Base-by-base conservation (phyloP, 2,329 filamentous ascomycete genomes). In the Penicillium hordei region DNA sequence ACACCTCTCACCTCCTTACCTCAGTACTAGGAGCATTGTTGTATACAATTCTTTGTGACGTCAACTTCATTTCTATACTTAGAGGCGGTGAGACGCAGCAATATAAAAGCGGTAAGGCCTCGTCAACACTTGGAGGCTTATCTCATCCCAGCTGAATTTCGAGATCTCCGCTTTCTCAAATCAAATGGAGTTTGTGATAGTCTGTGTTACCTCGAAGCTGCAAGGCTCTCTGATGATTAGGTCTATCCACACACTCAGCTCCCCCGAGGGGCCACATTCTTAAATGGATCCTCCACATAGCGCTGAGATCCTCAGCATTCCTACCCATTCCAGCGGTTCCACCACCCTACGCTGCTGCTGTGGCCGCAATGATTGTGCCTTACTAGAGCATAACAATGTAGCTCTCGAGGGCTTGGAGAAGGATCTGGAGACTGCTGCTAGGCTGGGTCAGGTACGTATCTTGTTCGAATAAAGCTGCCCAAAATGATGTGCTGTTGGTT, bases 371-470 rank as follows among this genome's bases (percentile, higher is more conserved):
- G 87, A 91, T 68, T 97, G 93, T 76, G 83, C 87, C 65, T 91
- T 89, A 72, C 82, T 97, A 61, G 86, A 85, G 74, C 88, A 93
- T 77, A 97, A 93, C 76, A 88, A 87, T 74, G 82, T 83, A 45
- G 82, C 91, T 61, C 82, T 97, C 46, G 87, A 91, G 66, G 88
- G 85, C 60, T 83, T 97, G 63, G 93, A 97, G 77, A 89, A 88
- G 68, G 91, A 97, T 78, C 89, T 97, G 53, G 87, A 88, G 68
- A 91, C 86, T 52, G 94, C 94, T 40, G 94, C 92, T 48, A 84
- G 89, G 72, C 83, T 97, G 68, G 94, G 94, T 64, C 90, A 97
- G 89, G 93, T 97, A 88, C 72, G 90, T 85, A 60, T 54, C 59
- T 55, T 59, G 55, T 56, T 57, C 58, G 2, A n/a, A n/a, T 6